A percentile compares a stretch with the other conserved stretches of the same genome.
phyloP scores from a whole-genome alignment of 108 stramenopile species.

The Pseudonitzschia pungens region DNA sequence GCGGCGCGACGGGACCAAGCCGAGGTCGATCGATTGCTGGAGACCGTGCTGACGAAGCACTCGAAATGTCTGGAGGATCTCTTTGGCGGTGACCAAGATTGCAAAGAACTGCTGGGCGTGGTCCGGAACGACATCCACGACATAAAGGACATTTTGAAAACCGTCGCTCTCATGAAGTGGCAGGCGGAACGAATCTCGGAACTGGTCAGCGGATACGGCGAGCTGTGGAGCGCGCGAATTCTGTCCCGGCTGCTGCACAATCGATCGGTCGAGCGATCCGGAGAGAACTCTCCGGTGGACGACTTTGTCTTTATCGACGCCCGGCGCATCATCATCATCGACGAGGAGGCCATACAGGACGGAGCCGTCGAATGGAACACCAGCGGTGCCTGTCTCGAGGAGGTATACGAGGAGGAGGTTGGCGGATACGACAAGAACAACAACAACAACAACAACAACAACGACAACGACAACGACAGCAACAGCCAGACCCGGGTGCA shows the following conservation, averaged over 20 bases:
- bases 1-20: slow-evolving; percentile 49
- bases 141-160: slow-evolving; percentile 78
- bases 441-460: not conserved
- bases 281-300: not conserved
- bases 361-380: slow-evolving; percentile 66
- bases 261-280: slow-evolving; percentile 17
- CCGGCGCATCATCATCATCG: slow-evolving; percentile 72
- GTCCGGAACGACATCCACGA: slow-evolving; percentile 64
- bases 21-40: slow-evolving; percentile 38
- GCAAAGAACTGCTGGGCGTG: slow-evolving; percentile 30
- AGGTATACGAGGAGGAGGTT: slow-evolving; percentile 42
- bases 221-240: slow-evolving; percentile 85
- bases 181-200: slow-evolving; percentile 58
- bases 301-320: slow-evolving; percentile 79
- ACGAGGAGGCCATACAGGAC: slow-evolving; percentile 68
- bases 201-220: slow-evolving; percentile 83
- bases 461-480: not conserved
- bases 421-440: slow-evolving; percentile 2
- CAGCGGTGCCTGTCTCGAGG: slow-evolving; percentile 43
- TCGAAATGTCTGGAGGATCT: slow-evolving; percentile 43
- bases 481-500: slow-evolving; percentile 26
- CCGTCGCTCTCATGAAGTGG: slow-evolving; percentile 83
- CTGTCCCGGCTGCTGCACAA: slow-evolving; percentile 45
- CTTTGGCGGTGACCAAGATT: slow-evolving; percentile 21
- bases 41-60: slow-evolving; percentile 51